Conservation (phyloP, 148 eudicot genomes). For the Camellia lanceoleosa region DNA sequence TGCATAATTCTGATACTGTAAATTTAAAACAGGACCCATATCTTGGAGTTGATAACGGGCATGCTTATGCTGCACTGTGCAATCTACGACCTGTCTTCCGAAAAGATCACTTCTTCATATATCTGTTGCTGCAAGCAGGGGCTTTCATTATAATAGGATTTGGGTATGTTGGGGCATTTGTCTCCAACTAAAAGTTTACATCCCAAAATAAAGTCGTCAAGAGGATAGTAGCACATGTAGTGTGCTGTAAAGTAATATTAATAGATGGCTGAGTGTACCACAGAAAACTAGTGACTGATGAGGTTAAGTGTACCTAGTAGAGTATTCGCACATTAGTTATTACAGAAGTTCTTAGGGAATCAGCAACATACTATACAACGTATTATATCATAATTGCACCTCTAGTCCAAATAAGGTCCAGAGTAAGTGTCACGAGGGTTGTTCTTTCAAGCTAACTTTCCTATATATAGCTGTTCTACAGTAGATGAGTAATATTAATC, state of each 20-base stretch:
- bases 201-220: not conserved
- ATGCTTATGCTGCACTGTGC: conserved; percentile 35
- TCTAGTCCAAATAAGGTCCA: not conserved
- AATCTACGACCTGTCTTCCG: conserved; percentile 29
- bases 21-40: conserved; percentile 33
- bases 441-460: not conserved
- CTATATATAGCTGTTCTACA: too few species aligned
- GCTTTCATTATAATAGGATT: conserved; percentile 42
- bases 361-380: not conserved
- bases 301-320: not conserved
- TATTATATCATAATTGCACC: not conserved
- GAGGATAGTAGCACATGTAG: not conserved
- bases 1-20: not conserved
- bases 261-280: not conserved
- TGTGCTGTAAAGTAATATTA: not conserved
- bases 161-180: conserved; percentile 31
- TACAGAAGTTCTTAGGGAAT: not conserved
- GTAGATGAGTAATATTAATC: too few species aligned
- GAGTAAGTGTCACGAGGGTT: too few species aligned
- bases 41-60: conserved; percentile 39
- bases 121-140: conserved; percentile 37
- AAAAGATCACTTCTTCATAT: conserved; percentile 38
- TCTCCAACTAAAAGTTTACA: not conserved
- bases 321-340: not conserved
- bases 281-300: not conserved